Evolutionary conservation across 177 flowering plant species (phyloP), one percentile per base, ranked within the genome.

Genomic region (Tripterygium wilfordii): DNA sequence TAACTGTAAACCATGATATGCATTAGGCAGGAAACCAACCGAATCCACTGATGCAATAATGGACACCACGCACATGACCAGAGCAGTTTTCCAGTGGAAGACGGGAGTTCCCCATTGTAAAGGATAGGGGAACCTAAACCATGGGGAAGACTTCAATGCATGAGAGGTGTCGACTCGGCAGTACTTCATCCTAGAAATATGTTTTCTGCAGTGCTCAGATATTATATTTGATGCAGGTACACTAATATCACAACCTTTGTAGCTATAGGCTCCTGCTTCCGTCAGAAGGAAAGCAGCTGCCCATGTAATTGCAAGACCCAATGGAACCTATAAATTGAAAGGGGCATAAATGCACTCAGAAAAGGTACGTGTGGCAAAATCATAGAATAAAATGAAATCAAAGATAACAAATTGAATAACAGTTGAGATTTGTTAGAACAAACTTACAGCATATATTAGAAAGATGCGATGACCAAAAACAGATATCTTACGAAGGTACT

Each of bases 91-190:
- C 89, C 81, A 80, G 55, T 64, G 44, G 62, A 92, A 92, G 49
- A 84, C 76, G 50, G 98, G 98, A 41, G 76, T 79, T 36, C 98
- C 98, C 98, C 98, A 92, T 64, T 92, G 98, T 40, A 92, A 67
- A 12, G 98, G 98, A 61, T 92, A 92, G 16, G 98, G 98, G 75
- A 92, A 76, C 69, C 98, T 80, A 67, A 92, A 84, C 98, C 98
- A 92, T 14, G 96, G 91, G 15, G 98, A 65, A 53, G 79, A 53
- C 57, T 48, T 76, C 60, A 92, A 63, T 29, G 89, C 98, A 46
- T 82, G 78, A 59, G 89, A 77, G 19, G 89, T 77, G 63, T 92
- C 97, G 57, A 81, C 95, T 23, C 96, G 79, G 49, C 98, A 92
- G 55, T 73, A 61, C 62, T 76, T 86, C 91, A 92, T 87, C 68